Conservation (phyloP, 2,329 filamentous ascomycete species). For the Eutypella sp. region DNA sequence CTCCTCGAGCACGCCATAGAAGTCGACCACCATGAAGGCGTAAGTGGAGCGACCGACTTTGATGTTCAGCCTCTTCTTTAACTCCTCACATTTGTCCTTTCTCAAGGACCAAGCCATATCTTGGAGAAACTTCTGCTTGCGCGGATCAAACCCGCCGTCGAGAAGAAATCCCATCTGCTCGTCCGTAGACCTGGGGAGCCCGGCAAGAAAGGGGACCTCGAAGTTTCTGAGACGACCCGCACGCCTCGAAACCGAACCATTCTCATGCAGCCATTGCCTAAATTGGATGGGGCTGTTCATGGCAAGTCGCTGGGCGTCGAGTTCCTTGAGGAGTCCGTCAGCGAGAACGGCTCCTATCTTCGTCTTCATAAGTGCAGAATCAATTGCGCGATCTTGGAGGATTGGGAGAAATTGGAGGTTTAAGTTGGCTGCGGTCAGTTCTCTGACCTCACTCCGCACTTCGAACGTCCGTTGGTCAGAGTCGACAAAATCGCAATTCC, state of each 20-base stretch:
- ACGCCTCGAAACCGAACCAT: conserved; percentile 20
- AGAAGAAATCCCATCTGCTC: conserved; percentile 53
- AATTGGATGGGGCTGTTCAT: conserved; percentile 46
- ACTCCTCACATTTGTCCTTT: conserved; percentile 44
- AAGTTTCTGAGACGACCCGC: conserved; percentile 34
- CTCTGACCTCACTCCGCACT: conserved; percentile 44
- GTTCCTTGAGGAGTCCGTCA: conserved; percentile 44
- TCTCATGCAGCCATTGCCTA: conserved; percentile 48
- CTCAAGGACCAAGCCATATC: conserved; percentile 43
- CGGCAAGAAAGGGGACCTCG: conserved; percentile 40
- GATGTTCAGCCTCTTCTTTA: conserved; percentile 56
- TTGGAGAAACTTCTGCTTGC: conserved; percentile 42
- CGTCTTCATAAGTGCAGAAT: conserved; percentile 38
- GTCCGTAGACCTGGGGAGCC: conserved; percentile 43
- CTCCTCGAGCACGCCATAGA: conserved; percentile 52
- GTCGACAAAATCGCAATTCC: conserved; percentile 46
- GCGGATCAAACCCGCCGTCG: conserved; percentile 55
- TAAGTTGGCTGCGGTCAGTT: conserved; percentile 48
- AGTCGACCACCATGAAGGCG: conserved; percentile 65
- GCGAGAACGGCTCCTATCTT: conserved; percentile 45
- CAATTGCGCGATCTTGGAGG: conserved; percentile 53
- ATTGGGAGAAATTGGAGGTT: conserved; percentile 68
- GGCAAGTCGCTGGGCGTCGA: conserved; percentile 46
- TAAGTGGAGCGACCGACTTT: conserved; percentile 57
- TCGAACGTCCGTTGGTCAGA: conserved; percentile 59